Conservation (phyloP, 768 basidiomycete species). For the Lentinula detonsa region DNA sequence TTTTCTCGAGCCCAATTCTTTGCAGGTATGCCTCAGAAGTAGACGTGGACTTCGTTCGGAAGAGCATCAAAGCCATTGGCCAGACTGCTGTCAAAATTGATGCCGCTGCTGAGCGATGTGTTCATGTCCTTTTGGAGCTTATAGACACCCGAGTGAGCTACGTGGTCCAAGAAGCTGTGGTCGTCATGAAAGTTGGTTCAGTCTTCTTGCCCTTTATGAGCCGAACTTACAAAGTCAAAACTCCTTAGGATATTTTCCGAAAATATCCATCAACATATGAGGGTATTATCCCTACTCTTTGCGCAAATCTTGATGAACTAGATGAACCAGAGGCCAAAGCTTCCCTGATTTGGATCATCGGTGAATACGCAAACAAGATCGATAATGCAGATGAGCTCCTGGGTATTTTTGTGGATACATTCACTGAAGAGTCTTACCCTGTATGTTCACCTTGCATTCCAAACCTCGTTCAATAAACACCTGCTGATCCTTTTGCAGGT, state of each 20-base stretch:
- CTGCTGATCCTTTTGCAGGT: conserved; percentile 29
- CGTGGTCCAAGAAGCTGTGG: conserved; percentile 96
- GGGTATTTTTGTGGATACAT: conserved; percentile 84
- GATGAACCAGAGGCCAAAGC: conserved; percentile 99
- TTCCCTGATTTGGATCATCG: conserved; percentile 98
- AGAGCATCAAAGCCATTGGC: conserved; percentile 93
- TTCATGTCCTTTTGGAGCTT: conserved; percentile 88
- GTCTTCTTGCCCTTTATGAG: neutral
- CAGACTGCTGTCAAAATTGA: conserved; percentile 97
- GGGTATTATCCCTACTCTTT: conserved; percentile 92
- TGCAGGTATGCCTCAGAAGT: conserved; percentile 91
- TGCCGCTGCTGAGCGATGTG: conserved; percentile 86
- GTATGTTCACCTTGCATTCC: conserved; percentile 34
- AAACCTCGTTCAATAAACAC: neutral
- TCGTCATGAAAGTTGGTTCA: conserved; percentile 88
- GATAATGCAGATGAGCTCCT: conserved; percentile 95
- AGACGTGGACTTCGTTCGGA: conserved; percentile 96
- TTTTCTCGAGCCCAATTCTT: neutral
- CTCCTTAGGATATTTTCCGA: conserved; percentile 86
- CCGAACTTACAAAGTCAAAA: neutral
- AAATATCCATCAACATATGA: conserved; percentile 97
- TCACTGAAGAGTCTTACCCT: conserved; percentile 90
- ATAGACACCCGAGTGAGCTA: conserved; percentile 94
- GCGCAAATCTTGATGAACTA: conserved; percentile 90
- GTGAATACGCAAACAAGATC: conserved; percentile 96